Evolutionary conservation across 768 basidiomycete genomes (phyloP), one percentile per base, ranked within the genome.

Genomic region (Xerocomellus dryophilus): DNA sequence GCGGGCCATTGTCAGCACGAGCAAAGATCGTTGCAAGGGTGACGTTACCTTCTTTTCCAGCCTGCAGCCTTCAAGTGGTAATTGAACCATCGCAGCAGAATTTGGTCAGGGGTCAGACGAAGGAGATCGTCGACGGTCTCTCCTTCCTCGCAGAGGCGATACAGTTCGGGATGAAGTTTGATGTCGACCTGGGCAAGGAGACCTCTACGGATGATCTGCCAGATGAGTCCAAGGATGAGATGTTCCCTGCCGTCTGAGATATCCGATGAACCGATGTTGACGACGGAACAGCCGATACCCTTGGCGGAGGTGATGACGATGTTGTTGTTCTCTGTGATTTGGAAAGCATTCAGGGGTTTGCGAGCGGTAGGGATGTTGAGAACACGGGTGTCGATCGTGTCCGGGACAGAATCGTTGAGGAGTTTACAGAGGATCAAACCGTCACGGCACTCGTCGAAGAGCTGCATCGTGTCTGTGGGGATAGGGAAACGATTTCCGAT

Each of bases 321-420:
- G 73, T 98, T 99, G 80, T 99, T 98, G 78, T 98, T 98, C 71
- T 99, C 97, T 0, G 97, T 98, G 64, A 98, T 98, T 66, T 99
- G 94, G 83, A 99, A 99, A 0, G 93, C 92, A 67, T 99, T 99
- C 43, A 99, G 80, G 0, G 90, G 83, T 73, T 93, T 96, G 36
- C 83, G 81, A 3, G 80, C 61, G 4, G 79, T 79, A 0, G 94
- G 83, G 71, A 89, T 96, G 79, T 99, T 98, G 62, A 99, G 79
- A 7, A 99, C 97, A 79, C 97, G 96, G 57, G 85, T 90, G 74
- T 98, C 96, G 75, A 99, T 99, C 7, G 97, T 99, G 72, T 98
- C 96, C 11, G 97, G 96, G 4, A 99, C 97, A 41, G 97, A 96
- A 75, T 99, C 96, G 73, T 99, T 96, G 80, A 98, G 93, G 60